These are phyloP conservation scores for Dryas integrifolia DNA, from an alignment of 331 rosid genomes.

Conservation along the genomic window DNA sequence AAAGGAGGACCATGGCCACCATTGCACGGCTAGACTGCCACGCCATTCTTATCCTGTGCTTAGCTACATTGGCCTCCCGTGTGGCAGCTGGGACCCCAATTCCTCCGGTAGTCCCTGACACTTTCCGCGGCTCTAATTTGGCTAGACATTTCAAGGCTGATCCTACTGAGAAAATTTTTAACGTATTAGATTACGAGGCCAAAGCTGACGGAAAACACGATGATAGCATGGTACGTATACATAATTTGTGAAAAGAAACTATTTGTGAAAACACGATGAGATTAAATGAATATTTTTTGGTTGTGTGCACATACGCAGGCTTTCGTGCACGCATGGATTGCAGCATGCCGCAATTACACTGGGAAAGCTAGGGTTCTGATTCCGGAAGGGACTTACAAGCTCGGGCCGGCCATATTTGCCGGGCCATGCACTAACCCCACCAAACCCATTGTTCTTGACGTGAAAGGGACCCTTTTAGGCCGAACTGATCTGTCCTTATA, in stretches of 20 bases:
- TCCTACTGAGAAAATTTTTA: constrained; percentile 41
- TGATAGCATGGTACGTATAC: background rate
- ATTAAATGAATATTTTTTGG: too few species aligned
- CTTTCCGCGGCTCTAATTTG: constrained; percentile 24
- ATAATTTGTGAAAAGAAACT: too few species aligned
- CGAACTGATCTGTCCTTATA: constrained; percentile 44
- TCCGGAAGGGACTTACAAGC: constrained; percentile 49
- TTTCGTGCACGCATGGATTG: constrained; percentile 66
- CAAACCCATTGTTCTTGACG: constrained; percentile 47
- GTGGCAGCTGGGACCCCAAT: background rate
- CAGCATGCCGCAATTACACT: constrained; percentile 40
- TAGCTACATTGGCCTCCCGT: constrained; percentile 33
- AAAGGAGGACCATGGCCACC: constrained; percentile 30
- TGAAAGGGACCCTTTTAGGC: constrained; percentile 55
- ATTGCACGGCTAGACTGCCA: constrained; percentile 10
- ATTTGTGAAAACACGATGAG: too few species aligned
- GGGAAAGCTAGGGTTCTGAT: constrained; percentile 43
- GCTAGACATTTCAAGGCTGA: constrained; percentile 23
- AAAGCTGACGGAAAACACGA: constrained; percentile 43
- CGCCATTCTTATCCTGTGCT: constrained; percentile 32
- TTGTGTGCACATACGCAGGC: constrained; percentile 35
- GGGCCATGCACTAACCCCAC: constrained; percentile 57
- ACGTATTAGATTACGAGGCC: constrained; percentile 57
- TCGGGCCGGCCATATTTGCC: constrained; percentile 45
- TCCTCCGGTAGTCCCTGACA: constrained; percentile 31